phyloP scores from a whole-genome alignment of 1,284 basidiomycete genomes.

The Pseudozyma sp. region DNA sequence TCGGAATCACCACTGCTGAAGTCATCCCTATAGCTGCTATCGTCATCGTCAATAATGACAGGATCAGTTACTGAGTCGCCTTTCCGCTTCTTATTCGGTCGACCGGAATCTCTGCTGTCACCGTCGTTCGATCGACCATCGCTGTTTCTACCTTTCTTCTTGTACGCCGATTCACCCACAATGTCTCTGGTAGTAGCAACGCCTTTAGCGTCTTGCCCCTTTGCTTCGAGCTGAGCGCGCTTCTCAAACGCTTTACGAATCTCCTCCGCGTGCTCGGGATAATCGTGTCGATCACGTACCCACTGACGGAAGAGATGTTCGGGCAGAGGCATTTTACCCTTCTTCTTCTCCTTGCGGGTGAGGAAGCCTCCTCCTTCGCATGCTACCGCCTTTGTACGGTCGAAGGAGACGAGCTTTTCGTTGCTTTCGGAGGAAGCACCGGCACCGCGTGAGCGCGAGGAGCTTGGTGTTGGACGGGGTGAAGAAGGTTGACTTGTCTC shows the following conservation, averaged over 20 bases:
- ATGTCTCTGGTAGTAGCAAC: constrained; percentile 16
- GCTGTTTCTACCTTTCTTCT: background rate
- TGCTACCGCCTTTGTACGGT: constrained; percentile 19
- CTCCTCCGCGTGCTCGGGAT: constrained; percentile 22
- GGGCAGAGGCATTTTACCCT: constrained; percentile 29
- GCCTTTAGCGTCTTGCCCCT: constrained; percentile 6
- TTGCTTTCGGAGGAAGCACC: background rate
- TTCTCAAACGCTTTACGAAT: constrained; percentile 24
- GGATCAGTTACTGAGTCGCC: constrained; percentile 16
- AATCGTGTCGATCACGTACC: constrained; percentile 16
- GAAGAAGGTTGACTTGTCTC: constrained; percentile 15
- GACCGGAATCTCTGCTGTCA: background rate
- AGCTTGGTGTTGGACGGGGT: constrained; percentile 1
- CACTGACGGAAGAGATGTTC: constrained; percentile 33
- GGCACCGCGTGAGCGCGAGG: constrained; percentile 3
- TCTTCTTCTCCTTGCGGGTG: constrained; percentile 32
- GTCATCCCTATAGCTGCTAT: constrained; percentile 12
- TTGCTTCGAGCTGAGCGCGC: constrained; percentile 17
- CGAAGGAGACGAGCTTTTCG: constrained; percentile 18
- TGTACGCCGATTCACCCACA: constrained; percentile 1
- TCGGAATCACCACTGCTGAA: constrained; percentile 12
- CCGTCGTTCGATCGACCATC: background rate
- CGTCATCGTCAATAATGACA: constrained; percentile 12
- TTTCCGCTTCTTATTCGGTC: constrained; percentile 14
- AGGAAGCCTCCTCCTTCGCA: constrained; percentile 29